Evolutionary conservation across 2,329 filamentous ascomycete species (phyloP), one percentile per base, ranked within the genome.

Genomic region (Parastagonospora avenae): DNA sequence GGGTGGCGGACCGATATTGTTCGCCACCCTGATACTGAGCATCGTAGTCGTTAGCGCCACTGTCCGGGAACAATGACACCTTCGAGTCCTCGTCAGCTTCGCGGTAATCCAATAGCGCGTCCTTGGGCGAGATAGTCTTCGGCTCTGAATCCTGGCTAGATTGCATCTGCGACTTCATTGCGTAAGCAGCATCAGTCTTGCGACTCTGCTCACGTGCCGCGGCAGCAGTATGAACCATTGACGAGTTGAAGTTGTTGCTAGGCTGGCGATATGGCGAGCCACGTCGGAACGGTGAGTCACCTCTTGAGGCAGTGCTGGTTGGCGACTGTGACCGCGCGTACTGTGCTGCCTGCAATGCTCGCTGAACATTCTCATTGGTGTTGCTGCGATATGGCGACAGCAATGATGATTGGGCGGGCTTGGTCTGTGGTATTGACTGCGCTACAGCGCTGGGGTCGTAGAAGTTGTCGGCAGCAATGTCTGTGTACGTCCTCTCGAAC

Each of bases 51-150:
- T 76, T 76, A 39, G 79, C 71, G 36, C 84, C 79, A 47, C 83
- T 79, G 1, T 83, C 79, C 3, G 89, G 84, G 68, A 96, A 96
- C 15, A 96, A 77, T 10, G 90, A 86, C 63, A 89, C 85, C 52
- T 85, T 85, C 4, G 83, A 76, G 41, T 88, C 87, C 14, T 88
- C 86, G 2, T 92, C 89, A 0, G 80, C 74, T 33, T 94, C 91
- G 54, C 88, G 84, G 69, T 92, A 96, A 53, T 97, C 92, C 42
- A 97, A 77, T 52, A 96, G 76, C 1, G 92, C 90, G 66, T 97
- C 93, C 76, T 96, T 95, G 19, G 93, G 94, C 1, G 93, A 97
- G 40, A 99, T 96, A 0, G 93, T 96, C 74, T 91, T 90, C 1
- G 85, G 81, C n/a, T 74, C 62, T 37, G 77, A 64, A 53, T 75